These are phyloP conservation scores for Colletotrichum sp. DNA, from an alignment of 2,329 filamentous ascomycete species.

Conservation along the genomic window DNA sequence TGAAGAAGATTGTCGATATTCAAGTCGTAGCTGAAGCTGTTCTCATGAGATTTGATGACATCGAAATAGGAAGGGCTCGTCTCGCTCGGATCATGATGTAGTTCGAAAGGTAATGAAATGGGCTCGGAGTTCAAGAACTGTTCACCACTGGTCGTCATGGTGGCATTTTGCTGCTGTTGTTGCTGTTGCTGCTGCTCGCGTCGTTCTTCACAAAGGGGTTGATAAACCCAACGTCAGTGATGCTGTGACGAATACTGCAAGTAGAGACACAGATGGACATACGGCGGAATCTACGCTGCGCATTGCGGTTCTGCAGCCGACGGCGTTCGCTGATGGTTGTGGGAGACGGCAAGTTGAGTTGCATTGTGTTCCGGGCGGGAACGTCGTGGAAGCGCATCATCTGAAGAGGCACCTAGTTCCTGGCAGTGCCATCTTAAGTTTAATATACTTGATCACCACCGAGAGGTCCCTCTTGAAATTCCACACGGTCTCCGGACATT, in stretches of 20 bases:
- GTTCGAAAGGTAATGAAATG: background rate
- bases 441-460: background rate
- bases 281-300: background rate
- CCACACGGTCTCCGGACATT: background rate
- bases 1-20: background rate
- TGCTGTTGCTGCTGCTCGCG: background rate
- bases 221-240: background rate
- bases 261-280: background rate
- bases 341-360: background rate
- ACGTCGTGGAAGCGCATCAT: background rate
- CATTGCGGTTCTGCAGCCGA: background rate
- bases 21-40: background rate
- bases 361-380: background rate
- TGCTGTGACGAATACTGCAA: background rate
- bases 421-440: background rate
- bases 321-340: background rate
- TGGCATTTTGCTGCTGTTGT: background rate
- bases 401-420: background rate
- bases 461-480: background rate
- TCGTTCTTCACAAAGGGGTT: background rate
- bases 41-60: background rate
- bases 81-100: background rate
- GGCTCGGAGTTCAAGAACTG: background rate
- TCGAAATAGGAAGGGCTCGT: background rate
- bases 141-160: background rate